phyloP scores from a whole-genome alignment of 2,329 filamentous ascomycete genomes.

The Neonectria neomacrospora region DNA sequence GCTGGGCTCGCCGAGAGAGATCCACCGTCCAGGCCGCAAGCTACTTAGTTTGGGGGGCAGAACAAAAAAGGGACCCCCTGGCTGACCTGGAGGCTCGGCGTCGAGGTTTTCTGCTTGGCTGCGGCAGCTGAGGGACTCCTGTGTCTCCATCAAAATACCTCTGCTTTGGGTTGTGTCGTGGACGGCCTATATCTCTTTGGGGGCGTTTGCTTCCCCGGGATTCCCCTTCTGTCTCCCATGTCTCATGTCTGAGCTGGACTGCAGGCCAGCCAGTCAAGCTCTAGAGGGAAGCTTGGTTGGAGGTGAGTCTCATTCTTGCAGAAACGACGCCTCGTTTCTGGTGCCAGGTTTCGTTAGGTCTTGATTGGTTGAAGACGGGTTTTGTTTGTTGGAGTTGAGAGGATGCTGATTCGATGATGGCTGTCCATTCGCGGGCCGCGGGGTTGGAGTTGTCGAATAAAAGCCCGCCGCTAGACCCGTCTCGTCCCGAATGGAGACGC shows the following conservation, averaged over 20 bases:
- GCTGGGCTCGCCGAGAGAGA: conserved; percentile 11
- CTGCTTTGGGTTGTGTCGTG: conserved; percentile 1
- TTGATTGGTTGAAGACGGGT: conserved; percentile 15
- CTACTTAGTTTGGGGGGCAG: conserved; percentile 5
- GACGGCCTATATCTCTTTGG: not conserved
- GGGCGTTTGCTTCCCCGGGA: not conserved
- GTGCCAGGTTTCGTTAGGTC: conserved; percentile 2
- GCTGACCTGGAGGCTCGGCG: conserved; percentile 8
- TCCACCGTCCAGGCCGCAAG: conserved; percentile 9
- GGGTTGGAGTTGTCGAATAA: conserved; percentile 19
- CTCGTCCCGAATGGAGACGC: conserved; percentile 22
- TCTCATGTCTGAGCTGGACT: not conserved
- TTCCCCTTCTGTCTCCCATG: not conserved
- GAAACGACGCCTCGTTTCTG: conserved; percentile 10
- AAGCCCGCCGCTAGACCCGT: conserved; percentile 18
- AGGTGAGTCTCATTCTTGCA: conserved; percentile 5
- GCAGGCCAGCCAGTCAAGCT: not conserved
- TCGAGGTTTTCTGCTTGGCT: conserved; percentile 9
- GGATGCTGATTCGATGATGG: conserved; percentile 19
- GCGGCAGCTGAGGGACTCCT: not conserved
- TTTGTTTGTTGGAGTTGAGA: not conserved
- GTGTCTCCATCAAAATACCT: not conserved
- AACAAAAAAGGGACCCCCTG: conserved; percentile 12
- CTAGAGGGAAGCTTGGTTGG: not conserved
- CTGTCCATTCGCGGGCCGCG: conserved; percentile 14